Conservation (phyloP, 768 basidiomycete genomes). For the Leccinum obscurum region DNA sequence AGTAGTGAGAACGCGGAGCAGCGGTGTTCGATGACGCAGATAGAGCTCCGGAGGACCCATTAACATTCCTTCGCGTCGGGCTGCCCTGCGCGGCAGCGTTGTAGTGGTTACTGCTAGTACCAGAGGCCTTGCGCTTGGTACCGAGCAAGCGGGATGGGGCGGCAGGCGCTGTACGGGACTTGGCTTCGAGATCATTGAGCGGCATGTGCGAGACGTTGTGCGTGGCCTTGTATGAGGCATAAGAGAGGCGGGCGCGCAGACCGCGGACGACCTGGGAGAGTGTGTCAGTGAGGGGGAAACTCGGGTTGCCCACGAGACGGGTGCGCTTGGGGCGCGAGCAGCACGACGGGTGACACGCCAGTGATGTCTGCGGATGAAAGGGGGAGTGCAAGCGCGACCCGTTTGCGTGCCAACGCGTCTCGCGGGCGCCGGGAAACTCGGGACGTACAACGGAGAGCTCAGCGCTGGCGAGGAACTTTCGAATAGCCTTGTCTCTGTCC, state of each 20-base stretch:
- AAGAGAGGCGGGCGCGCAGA: slow-evolving; percentile 76
- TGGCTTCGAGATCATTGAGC: slow-evolving; percentile 71
- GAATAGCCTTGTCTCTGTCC: slow-evolving; percentile 63
- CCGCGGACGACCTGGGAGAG: slow-evolving; percentile 70
- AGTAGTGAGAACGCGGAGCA: slow-evolving; percentile 44
- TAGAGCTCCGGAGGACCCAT: slow-evolving; percentile 41
- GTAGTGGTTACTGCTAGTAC: slow-evolving; percentile 47
- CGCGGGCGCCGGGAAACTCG: slow-evolving; percentile 27
- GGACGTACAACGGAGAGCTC: slow-evolving; percentile 76
- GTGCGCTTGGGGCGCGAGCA: slow-evolving; percentile 4
- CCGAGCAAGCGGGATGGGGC: slow-evolving; percentile 53
- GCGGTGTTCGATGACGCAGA: slow-evolving; percentile 28
- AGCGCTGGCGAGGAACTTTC: slow-evolving; percentile 77
- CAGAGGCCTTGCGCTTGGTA: slow-evolving; percentile 55
- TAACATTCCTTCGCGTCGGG: slow-evolving; percentile 40
- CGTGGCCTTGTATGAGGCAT: slow-evolving; percentile 82
- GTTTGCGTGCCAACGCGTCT: slow-evolving; percentile 49
- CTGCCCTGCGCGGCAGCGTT: slow-evolving; percentile 52
- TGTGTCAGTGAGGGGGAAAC: slow-evolving; percentile 23
- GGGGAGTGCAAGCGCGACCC: slow-evolving; percentile 24
- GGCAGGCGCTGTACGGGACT: slow-evolving; percentile 45
- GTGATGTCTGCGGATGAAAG: slow-evolving; percentile 6
- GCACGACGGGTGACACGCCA: slow-evolving; percentile 4
- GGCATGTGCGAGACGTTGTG: slow-evolving; percentile 68
- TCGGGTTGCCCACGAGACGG: slow-evolving; percentile 11